Conservation (phyloP, 495 filamentous ascomycete species). For the Tuber indicum region DNA sequence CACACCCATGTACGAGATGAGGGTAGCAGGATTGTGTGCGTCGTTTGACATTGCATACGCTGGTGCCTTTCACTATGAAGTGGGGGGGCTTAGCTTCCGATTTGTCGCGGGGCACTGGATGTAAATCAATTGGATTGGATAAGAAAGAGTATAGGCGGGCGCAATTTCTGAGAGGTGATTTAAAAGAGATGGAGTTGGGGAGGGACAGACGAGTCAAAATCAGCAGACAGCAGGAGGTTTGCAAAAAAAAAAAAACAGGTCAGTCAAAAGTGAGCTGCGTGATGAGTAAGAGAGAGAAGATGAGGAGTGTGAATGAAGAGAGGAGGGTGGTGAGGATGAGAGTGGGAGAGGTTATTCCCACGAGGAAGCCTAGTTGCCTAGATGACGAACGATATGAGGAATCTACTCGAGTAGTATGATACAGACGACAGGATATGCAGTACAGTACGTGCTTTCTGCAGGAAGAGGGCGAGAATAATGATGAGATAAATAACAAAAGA, state of each 20-base stretch:
- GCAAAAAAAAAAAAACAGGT: not conserved
- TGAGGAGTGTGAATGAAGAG: not conserved
- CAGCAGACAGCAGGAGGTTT: not conserved
- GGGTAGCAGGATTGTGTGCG: conserved; percentile 37
- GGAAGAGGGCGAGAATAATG: not conserved
- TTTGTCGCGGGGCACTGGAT: conserved; percentile 23
- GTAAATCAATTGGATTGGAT: conserved; percentile 31
- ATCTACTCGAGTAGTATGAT: not conserved
- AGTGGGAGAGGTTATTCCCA: conserved; percentile 1
- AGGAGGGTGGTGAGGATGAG: not conserved
- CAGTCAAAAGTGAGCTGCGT: not conserved
- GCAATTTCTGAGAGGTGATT: not conserved
- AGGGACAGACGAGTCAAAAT: not conserved
- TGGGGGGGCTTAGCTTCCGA: conserved; percentile 38
- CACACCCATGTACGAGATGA: conserved; percentile 38
- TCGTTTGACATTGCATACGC: conserved; percentile 39
- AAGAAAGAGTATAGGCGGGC: not conserved
- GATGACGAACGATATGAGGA: not conserved
- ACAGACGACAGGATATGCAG: not conserved
- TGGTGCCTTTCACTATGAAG: conserved; percentile 22
- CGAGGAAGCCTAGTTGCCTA: not conserved
- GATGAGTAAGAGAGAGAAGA: not conserved
- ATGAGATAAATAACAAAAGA: not conserved
- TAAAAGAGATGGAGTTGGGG: conserved; percentile 2
- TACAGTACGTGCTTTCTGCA: not conserved